Base-by-base conservation (phyloP, 495 filamentous ascomycete species). In the Friedmanniomyces simplex region DNA sequence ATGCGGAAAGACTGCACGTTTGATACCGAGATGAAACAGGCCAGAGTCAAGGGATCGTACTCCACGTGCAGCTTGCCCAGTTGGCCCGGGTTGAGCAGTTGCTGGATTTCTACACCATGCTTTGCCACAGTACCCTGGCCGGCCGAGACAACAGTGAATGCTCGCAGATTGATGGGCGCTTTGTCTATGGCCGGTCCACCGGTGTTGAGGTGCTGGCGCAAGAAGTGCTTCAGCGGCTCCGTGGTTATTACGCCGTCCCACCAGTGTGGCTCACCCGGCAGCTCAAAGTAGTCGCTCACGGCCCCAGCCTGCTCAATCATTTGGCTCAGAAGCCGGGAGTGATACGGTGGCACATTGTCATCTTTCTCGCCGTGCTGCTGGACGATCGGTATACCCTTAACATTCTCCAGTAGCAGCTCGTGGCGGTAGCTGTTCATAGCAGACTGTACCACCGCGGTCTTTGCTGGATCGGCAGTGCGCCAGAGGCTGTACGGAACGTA, bases 401-500 rank as follows among this genome's bases (percentile, higher is more conserved):
- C 62, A 55, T 84, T 84, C 10, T 65, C 64, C 39, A 76, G 42
- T 26, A 84, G 67, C 47, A 80, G 64, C 63, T 82, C 79, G 56
- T 82, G 78, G 25, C 73, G 76, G 58, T 75, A 83, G 59, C 68
- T 77, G 50, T 71, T 72, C 50, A 80, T 51, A 28, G 80, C 68
- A 24, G 67, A 69, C 21, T 74, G 66, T 20, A 82, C 52, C 11
- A 79, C 63, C 6, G 71, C 69, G 7, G 64, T 68, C 26, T 75
- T 65, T 24, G 65, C 64, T 50, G 81, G 79, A 63, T 82, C 76
- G 13, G 69, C 65, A 55, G 73, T 71, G 18, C 71, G 72, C 80
- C 81, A 83, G 56, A 81, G 71, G 18, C 71, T 68, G 60, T 79
- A 82, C 14, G 80, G 74, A n/a, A 82, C 79, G 63, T 84, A 83